A percentile compares a stretch with the other conserved stretches of the same genome.
These are phyloP conservation scores for Kwoniella dendrophila DNA, from an alignment of 768 basidiomycete species.

Conservation along the genomic window DNA sequence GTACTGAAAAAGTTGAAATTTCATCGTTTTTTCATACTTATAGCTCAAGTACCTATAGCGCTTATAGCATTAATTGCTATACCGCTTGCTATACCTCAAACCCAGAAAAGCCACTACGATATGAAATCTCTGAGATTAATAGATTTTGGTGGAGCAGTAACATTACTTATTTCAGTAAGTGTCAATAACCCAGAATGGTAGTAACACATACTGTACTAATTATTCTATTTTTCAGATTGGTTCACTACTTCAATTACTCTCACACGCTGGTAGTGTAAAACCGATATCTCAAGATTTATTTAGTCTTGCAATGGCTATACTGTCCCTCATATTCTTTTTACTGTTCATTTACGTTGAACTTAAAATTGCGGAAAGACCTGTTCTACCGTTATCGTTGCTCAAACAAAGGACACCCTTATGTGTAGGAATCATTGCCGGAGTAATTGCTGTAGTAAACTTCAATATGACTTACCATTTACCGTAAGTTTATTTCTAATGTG, in stretches of 20 bases:
- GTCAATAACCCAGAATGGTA: not conserved
- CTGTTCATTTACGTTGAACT: constrained; percentile 26
- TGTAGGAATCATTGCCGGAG: constrained; percentile 23
- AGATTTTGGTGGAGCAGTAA: constrained; percentile 24
- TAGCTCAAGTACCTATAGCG: constrained; percentile 24
- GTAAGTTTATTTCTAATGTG: constrained; percentile 1
- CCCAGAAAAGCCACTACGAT: not conserved
- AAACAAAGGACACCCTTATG: constrained; percentile 17
- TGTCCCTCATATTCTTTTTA: constrained; percentile 11
- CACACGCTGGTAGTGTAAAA: not conserved
- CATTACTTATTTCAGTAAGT: constrained; percentile 25
- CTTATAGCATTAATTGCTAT: constrained; percentile 8
- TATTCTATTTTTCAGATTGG: constrained; percentile 10
- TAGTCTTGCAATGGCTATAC: constrained; percentile 6
- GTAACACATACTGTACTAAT: not conserved
- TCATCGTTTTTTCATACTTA: not conserved
- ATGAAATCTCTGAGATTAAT: constrained; percentile 9
- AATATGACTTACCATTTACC: constrained; percentile 31
- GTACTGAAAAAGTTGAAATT: not conserved
- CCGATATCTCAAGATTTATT: constrained; percentile 10
- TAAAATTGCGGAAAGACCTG: constrained; percentile 20
- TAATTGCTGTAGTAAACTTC: constrained; percentile 27
- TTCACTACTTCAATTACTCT: constrained; percentile 18
- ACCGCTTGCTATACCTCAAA: constrained; percentile 3
- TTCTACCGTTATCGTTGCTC: constrained; percentile 18